Conservation (phyloP, 257 asterid species). For the Solanum ossicruentum region DNA sequence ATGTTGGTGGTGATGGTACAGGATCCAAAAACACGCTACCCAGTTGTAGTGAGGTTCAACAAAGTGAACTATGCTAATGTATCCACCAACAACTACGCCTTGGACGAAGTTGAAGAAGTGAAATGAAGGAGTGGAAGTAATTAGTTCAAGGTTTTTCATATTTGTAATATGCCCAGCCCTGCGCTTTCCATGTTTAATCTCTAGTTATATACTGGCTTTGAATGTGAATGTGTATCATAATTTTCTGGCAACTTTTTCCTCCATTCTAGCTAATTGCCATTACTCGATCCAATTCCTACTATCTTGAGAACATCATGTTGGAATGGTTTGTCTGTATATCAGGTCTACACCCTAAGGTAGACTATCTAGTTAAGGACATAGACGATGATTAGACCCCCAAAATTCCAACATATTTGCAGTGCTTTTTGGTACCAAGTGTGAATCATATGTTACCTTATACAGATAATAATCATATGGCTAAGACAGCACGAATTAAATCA, state of each 20-base stretch:
- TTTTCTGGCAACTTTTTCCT: not conserved
- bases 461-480: not conserved
- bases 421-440: not conserved
- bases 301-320: not conserved
- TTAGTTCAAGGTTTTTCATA: not conserved
- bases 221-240: conserved; percentile 8
- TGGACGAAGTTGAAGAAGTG: conserved; percentile 64
- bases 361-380: not conserved
- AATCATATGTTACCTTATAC: not conserved
- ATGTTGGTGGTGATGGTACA: conserved; percentile 2
- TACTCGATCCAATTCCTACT: not conserved
- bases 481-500: not conserved
- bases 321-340: not conserved
- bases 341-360: not conserved
- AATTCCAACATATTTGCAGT: not conserved
- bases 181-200: not conserved
- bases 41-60: conserved; percentile 68
- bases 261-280: not conserved
- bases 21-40: conserved; percentile 70
- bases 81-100: conserved; percentile 76
- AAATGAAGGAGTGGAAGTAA: conserved; percentile 4
- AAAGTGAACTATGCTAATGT: conserved; percentile 65
- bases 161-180: conserved; percentile 6
- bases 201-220: conserved; percentile 3
- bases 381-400: not conserved